Evolutionary conservation across 306 rosid species (phyloP).

Genomic region (Fragaria nilgerrensis): DNA sequence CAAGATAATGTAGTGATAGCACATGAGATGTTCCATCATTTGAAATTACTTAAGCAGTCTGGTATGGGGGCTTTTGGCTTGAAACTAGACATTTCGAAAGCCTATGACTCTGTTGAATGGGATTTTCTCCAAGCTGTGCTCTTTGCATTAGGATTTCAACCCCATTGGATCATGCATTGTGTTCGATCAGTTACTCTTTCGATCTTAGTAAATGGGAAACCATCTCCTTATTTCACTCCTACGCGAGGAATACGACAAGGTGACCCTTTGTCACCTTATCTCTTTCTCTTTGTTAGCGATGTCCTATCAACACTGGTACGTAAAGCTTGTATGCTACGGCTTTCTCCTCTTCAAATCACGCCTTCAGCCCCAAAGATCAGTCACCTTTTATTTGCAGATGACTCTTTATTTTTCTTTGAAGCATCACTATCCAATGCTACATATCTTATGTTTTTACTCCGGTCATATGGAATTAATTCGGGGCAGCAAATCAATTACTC

Average conservation of each 20-base stretch:
- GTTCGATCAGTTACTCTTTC: too few species aligned
- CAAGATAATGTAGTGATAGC: neutral
- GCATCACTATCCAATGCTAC: neutral
- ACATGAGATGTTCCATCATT: neutral
- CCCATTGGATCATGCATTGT: neutral
- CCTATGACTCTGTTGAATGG: neutral
- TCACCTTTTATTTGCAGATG: neutral
- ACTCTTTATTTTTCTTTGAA: neutral
- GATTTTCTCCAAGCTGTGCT: neutral
- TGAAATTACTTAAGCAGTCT: neutral
- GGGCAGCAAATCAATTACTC: neutral
- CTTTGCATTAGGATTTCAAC: too few species aligned
- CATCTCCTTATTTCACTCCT: too few species aligned
- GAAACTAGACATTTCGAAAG: neutral
- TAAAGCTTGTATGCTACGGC: neutral
- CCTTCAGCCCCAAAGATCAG: neutral
- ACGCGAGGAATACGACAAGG: too few species aligned
- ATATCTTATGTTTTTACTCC: fast-evolving
- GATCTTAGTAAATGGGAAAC: too few species aligned
- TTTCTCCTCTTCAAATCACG: neutral
- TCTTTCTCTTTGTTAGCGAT: neutral
- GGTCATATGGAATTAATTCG: neutral
- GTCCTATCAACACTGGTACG: neutral
- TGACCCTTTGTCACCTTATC: too few species aligned
- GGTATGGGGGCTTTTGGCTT: neutral